A percentile compares a stretch with the other conserved stretches of the same genome.
These are phyloP conservation scores for Cytospora mali DNA, from an alignment of 2,329 filamentous ascomycete species.

Conservation along the genomic window DNA sequence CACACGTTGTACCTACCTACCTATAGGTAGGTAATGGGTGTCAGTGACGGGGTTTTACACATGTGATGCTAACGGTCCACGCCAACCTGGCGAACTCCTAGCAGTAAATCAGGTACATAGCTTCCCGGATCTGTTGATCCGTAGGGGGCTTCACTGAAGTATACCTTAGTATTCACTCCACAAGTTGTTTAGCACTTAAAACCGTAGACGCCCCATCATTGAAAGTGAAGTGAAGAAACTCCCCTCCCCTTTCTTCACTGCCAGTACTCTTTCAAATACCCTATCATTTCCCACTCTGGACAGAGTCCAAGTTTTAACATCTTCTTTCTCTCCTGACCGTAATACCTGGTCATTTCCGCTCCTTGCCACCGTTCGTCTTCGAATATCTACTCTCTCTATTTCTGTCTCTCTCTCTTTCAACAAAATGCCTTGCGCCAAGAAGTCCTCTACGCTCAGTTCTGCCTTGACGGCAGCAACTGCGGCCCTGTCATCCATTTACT, in stretches of 20 bases:
- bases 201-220: background rate
- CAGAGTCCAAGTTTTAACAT: background rate
- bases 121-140: slow-evolving; percentile 1
- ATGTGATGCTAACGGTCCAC: slow-evolving; percentile 8
- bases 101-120: slow-evolving; percentile 8
- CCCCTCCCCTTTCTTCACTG: background rate
- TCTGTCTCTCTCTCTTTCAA: too few species aligned
- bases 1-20: too few species aligned
- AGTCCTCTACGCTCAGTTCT: slow-evolving; percentile 18
- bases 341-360: slow-evolving; percentile 18
- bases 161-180: too few species aligned
- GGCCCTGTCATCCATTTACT: slow-evolving; percentile 21
- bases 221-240: background rate
- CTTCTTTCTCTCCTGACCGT: background rate
- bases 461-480: slow-evolving; percentile 25
- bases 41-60: too few species aligned
- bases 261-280: background rate
- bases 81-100: slow-evolving; percentile 2
- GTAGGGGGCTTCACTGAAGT: slow-evolving; percentile 6
- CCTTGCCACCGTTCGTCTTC: background rate
- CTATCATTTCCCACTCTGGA: background rate
- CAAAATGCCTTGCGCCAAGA: slow-evolving; percentile 22
- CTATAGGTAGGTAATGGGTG: too few species aligned
- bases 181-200: background rate
- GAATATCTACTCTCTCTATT: slow-evolving; percentile 5